These are phyloP conservation scores for Thielaviopsis punctulata DNA, from an alignment of 2,329 filamentous ascomycete species.

Conservation along the genomic window DNA sequence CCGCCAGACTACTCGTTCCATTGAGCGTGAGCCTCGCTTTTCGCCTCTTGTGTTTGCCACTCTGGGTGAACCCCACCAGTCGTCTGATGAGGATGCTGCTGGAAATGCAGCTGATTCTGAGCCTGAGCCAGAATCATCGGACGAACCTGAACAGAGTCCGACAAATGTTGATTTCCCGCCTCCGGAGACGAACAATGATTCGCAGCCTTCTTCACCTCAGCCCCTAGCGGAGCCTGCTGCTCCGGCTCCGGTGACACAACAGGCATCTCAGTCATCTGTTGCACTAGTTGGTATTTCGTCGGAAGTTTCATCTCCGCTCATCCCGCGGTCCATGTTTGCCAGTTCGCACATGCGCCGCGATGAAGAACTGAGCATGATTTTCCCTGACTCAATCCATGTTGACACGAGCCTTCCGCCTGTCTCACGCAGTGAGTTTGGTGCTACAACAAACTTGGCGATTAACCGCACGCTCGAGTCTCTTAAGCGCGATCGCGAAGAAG, in stretches of 20 bases:
- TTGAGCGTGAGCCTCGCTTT: background rate
- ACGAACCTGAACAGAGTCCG: background rate
- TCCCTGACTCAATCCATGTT: conserved; percentile 35
- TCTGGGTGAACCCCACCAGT: background rate
- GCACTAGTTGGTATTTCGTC: background rate
- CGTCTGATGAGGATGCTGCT: background rate
- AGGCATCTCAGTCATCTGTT: background rate
- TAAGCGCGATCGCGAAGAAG: conserved; percentile 4
- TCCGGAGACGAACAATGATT: background rate
- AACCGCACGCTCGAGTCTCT: conserved; percentile 34
- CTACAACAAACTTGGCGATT: conserved; percentile 39
- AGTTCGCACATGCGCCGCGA: conserved; percentile 11
- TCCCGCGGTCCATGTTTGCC: conserved; percentile 7
- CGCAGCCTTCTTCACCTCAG: background rate
- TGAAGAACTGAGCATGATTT: conserved; percentile 44
- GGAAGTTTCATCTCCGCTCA: background rate
- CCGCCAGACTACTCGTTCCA: too few relatives aligned
- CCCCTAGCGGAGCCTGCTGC: background rate
- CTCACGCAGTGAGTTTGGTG: conserved; percentile 30
- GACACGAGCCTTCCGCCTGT: conserved; percentile 24
- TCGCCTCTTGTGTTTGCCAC: background rate
- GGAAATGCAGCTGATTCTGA: background rate
- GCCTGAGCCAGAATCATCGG: background rate
- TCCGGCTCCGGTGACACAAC: background rate
- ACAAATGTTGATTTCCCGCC: background rate